Percentiles rank a stretch among this genome's conserved stretches.
Evolutionary conservation across 179 eudicot genomes (phyloP).

Genomic region (Actinidia arguta): DNA sequence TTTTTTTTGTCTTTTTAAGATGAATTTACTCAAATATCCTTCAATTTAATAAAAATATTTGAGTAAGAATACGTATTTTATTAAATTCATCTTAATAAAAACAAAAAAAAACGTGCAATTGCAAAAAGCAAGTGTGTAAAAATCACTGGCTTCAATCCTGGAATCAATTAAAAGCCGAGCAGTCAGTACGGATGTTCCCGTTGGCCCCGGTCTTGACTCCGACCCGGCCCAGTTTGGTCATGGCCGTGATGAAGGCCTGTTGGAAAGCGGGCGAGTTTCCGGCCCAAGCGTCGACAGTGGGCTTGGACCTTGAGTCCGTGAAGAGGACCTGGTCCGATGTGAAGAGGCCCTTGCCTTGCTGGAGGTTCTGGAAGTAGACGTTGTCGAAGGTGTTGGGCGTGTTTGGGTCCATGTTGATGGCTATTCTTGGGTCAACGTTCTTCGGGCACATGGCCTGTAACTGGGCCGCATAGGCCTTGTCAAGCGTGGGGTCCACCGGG

Average conservation of each 20-base stretch:
- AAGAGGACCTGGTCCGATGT: slow-evolving; percentile 81
- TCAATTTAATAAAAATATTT: no score
- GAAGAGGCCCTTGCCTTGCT: slow-evolving; percentile 76
- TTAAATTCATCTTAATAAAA: no score
- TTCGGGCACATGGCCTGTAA: slow-evolving; percentile 68
- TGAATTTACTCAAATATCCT: no score
- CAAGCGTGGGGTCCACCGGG: slow-evolving; percentile 74
- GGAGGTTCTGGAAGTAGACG: slow-evolving; percentile 61
- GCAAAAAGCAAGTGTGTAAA: no score
- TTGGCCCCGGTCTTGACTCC: slow-evolving; percentile 71
- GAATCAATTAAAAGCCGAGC: slow-evolving; percentile 66
- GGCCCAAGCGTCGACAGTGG: slow-evolving; percentile 66
- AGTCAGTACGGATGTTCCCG: slow-evolving; percentile 74
- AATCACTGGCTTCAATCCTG: no score
- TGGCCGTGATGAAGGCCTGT: slow-evolving; percentile 57
- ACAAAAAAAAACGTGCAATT: no score
- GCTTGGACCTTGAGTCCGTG: slow-evolving; percentile 62
- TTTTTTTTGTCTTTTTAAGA: no score
- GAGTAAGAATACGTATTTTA: no score
- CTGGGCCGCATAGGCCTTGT: slow-evolving; percentile 52
- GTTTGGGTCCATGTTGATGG: slow-evolving; percentile 73
- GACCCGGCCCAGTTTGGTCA: slow-evolving; percentile 84
- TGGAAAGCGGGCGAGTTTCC: slow-evolving; percentile 39
- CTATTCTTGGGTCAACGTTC: slow-evolving; percentile 79
- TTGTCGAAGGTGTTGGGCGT: slow-evolving; percentile 76